phyloP scores from a whole-genome alignment of 169 alveolate genomes.

The Cryptosporidium viatorum region DNA sequence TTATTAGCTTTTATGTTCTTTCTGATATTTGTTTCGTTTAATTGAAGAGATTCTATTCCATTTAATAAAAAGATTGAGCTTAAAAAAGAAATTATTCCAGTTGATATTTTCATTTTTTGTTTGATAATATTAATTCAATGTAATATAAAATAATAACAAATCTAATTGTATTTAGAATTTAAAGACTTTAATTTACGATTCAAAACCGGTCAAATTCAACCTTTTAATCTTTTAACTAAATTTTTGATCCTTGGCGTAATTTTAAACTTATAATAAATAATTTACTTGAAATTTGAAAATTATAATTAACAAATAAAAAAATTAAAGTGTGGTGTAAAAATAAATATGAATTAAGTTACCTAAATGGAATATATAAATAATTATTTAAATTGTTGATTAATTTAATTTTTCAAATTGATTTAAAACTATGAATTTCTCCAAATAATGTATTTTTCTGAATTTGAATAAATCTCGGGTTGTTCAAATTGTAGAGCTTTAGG shows the following conservation, averaged over 20 bases:
- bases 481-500: slow-evolving; percentile 50
- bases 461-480: slow-evolving; percentile 13
- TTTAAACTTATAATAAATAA: too few relatives aligned
- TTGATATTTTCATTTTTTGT: not conserved
- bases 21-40: not conserved
- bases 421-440: slow-evolving; percentile 42
- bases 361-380: too few relatives aligned
- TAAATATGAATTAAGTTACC: not conserved
- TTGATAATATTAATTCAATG: not conserved
- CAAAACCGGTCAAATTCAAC: not conserved
- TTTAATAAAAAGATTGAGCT: not conserved
- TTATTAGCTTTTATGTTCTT: not conserved
- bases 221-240: not conserved
- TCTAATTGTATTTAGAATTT: not conserved
- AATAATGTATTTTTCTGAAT: slow-evolving; percentile 55
- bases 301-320: not conserved
- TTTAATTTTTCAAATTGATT: too few relatives aligned
- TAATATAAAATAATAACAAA: not conserved
- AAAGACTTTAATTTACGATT: not conserved
- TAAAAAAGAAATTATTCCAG: not conserved
- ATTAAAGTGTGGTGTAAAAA: not conserved
- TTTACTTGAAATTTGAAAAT: not conserved
- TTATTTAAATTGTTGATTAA: too few relatives aligned
- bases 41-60: not conserved
- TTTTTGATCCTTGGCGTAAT: too few relatives aligned